Evolutionary conservation across 2,329 filamentous ascomycete species (phyloP).

Genomic region (Colletotrichum cuscutae): DNA sequence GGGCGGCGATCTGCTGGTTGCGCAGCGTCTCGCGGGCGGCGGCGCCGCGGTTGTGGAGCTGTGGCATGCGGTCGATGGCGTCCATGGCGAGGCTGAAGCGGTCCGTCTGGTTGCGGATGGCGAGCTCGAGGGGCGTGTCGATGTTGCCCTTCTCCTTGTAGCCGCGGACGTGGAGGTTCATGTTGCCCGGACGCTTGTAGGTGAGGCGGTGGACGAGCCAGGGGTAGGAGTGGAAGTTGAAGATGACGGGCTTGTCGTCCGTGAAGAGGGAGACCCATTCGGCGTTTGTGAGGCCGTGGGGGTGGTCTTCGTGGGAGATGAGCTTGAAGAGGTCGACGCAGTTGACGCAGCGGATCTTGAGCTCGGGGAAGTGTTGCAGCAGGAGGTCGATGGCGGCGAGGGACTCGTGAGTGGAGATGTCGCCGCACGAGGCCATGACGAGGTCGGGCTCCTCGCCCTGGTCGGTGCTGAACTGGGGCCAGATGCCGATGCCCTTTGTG

Average conservation of each 20-base stretch:
- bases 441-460: conserved; percentile 75
- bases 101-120: conserved; percentile 81
- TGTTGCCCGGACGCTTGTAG: conserved; percentile 76
- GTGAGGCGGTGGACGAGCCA: conserved; percentile 83
- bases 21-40: conserved; percentile 71
- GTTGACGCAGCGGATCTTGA: conserved; percentile 84
- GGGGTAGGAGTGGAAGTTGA: conserved; percentile 88
- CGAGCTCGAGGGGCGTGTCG: conserved; percentile 81
- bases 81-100: conserved; percentile 81
- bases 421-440: conserved; percentile 81
- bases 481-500: conserved; percentile 82
- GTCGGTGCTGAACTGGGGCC: conserved; percentile 81
- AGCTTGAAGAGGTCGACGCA: conserved; percentile 85
- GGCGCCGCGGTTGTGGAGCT: conserved; percentile 71
- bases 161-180: conserved; percentile 78
- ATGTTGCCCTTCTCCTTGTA: conserved; percentile 89
- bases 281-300: conserved; percentile 74
- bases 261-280: conserved; percentile 80
- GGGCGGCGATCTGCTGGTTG: conserved; percentile 71
- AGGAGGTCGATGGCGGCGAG: conserved; percentile 80
- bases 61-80: conserved; percentile 75
- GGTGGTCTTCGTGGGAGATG: conserved; percentile 75
- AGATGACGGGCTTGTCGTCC: conserved; percentile 76
- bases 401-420: conserved; percentile 78
- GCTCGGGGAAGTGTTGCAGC: conserved; percentile 74